phyloP scores from a whole-genome alignment of 495 filamentous ascomycete species.

The Podospora bellae-mahoneyi region DNA sequence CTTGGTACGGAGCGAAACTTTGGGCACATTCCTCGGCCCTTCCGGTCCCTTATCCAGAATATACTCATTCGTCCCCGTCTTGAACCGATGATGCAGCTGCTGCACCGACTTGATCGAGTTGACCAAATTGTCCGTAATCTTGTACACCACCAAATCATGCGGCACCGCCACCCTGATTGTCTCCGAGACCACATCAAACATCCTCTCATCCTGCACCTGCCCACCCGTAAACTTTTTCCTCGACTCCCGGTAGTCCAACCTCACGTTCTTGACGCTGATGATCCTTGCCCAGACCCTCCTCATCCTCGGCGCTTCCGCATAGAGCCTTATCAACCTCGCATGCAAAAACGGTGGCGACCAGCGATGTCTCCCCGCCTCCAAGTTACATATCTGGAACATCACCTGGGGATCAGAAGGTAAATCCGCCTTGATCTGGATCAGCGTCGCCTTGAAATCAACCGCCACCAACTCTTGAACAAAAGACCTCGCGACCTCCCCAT shows the following conservation, averaged over 20 bases:
- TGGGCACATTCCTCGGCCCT: slow-evolving; percentile 79
- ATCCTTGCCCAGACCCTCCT: slow-evolving; percentile 79
- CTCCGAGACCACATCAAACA: slow-evolving; percentile 79
- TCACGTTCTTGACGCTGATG: slow-evolving; percentile 73
- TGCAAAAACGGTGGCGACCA: slow-evolving; percentile 77
- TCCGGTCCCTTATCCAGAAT: slow-evolving; percentile 78
- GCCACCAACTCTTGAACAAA: slow-evolving; percentile 62
- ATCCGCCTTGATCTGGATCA: slow-evolving; percentile 83
- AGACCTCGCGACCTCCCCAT: slow-evolving; percentile 27
- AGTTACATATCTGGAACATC: slow-evolving; percentile 80
- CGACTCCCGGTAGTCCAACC: slow-evolving; percentile 73
- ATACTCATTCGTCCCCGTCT: slow-evolving; percentile 81
- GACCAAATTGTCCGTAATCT: slow-evolving; percentile 85
- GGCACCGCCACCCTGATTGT: slow-evolving; percentile 86
- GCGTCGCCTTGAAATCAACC: slow-evolving; percentile 70
- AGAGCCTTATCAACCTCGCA: slow-evolving; percentile 72
- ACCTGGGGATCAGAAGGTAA: slow-evolving; percentile 83
- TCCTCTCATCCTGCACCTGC: slow-evolving; percentile 65
- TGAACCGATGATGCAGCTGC: slow-evolving; percentile 88
- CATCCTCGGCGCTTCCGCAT: slow-evolving; percentile 80
- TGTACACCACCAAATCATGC: slow-evolving; percentile 89
- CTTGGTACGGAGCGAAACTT: slow-evolving; percentile 74
- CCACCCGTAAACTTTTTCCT: slow-evolving; percentile 61
- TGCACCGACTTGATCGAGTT: slow-evolving; percentile 83
- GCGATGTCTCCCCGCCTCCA: slow-evolving; percentile 79